Evolutionary conservation across 768 basidiomycete species (phyloP).

Genomic region (Holtermannia corniformis): DNA sequence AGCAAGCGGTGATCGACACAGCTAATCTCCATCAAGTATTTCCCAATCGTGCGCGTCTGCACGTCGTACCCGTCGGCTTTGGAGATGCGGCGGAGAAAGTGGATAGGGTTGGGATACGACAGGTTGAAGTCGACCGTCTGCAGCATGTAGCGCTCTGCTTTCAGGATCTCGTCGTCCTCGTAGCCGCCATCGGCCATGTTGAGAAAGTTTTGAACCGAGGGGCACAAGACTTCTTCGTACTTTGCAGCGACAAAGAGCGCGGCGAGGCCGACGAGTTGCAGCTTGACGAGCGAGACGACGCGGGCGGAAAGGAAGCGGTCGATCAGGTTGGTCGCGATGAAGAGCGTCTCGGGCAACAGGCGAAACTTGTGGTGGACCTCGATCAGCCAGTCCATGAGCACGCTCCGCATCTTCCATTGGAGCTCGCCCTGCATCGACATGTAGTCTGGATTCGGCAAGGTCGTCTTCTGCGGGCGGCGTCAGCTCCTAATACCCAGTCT

Average conservation of each 20-base stretch:
- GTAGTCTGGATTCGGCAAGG: conserved; percentile 74
- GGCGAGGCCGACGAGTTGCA: conserved; percentile 83
- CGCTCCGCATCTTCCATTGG: conserved; percentile 78
- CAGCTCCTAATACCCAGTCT: conserved; percentile 2
- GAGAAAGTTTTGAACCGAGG: conserved; percentile 69
- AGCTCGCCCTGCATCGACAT: conserved; percentile 73
- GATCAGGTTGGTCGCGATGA: conserved; percentile 74
- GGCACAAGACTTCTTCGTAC: conserved; percentile 85
- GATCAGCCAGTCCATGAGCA: conserved; percentile 87
- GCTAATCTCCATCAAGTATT: conserved; percentile 81
- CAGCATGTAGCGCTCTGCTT: conserved; percentile 80
- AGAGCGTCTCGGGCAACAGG: conserved; percentile 80
- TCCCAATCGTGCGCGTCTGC: conserved; percentile 73
- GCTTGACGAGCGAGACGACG: conserved; percentile 66
- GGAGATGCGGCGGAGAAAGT: conserved; percentile 76
- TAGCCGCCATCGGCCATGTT: conserved; percentile 70
- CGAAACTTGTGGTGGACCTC: conserved; percentile 81
- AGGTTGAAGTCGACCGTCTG: conserved; percentile 79
- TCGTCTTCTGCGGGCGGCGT: conserved; percentile 49
- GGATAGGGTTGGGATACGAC: conserved; percentile 76
- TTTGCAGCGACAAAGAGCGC: conserved; percentile 82
- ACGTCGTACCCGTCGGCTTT: conserved; percentile 89
- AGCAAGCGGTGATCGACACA: conserved; percentile 73
- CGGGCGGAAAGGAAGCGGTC: conserved; percentile 61
- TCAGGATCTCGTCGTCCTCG: conserved; percentile 67